Evolutionary conservation across 352 stramenopile genomes (phyloP), one percentile per base, ranked within the genome.

Genomic region (Globisporangium alternatum): DNA sequence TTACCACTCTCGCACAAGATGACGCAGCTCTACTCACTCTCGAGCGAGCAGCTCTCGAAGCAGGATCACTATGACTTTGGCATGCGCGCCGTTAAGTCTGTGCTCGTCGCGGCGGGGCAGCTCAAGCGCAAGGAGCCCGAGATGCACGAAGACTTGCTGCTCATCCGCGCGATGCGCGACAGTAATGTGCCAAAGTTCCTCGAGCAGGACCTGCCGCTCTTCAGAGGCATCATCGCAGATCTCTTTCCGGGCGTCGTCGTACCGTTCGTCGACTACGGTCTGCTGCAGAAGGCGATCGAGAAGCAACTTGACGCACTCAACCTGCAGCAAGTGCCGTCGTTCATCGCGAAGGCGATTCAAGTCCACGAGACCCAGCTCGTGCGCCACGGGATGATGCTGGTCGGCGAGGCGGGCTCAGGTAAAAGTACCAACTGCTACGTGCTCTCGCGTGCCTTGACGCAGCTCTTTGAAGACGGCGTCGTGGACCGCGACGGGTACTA

Each of bases 181-280:
- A 97, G 88, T 47, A 98, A 98, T 64, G 90, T 98, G 1, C 95
- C 95, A 17, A 98, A 98, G 70, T 97, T 98, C 52, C 80, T 98
- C 13, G 86, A 98, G 72, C 89, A 98, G 52, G 95, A 98, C 64
- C 72, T 98, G 31, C 91, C 93, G 19, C 66, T 98, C 9, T 98
- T 98, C 67, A 80, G 90, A 5, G 94, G 94, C 25, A 98, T 98
- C 75, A 92, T 98, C 37, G 87, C 77, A 3, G 95, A 98, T 71
- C 75, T 98, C 3, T 98, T 98, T 58, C 95, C 95, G 0, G 91
- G 94, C 19, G 89, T 98, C 25, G 76, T 97, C 13, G 92, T 98
- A 8, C 94, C 94, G 2, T 98, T 96, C 64, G 91, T 98, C 0
- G 94, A 98, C 71, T 98, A 98, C 57, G 91, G 91, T 7, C 64